These are phyloP conservation scores for Diaporthe australafricana DNA, from an alignment of 2,329 filamentous ascomycete species.

Conservation along the genomic window DNA sequence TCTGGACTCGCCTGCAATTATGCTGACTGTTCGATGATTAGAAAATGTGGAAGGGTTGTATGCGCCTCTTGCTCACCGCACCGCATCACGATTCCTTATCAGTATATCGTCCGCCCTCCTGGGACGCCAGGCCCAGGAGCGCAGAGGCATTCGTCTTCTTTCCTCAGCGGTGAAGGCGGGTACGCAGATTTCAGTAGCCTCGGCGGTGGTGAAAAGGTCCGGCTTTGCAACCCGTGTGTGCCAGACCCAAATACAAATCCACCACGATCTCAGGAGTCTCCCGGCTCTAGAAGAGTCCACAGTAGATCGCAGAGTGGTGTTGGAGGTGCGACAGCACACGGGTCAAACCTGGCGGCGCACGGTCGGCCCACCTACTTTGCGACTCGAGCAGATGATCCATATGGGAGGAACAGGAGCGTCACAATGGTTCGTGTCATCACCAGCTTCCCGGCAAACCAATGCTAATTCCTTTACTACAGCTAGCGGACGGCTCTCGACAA, in stretches of 20 bases:
- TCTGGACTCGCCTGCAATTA: slow-evolving; percentile 4
- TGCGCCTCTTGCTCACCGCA: slow-evolving; percentile 92
- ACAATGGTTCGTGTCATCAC: slow-evolving; percentile 59
- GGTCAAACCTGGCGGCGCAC: slow-evolving; percentile 38
- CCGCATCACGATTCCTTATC: slow-evolving; percentile 91
- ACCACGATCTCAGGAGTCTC: slow-evolving; percentile 50
- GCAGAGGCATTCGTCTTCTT: slow-evolving; percentile 52
- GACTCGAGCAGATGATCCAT: slow-evolving; percentile 48
- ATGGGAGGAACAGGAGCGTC: slow-evolving; percentile 58
- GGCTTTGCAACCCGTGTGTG: slow-evolving; percentile 72
- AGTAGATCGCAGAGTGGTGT: slow-evolving; percentile 58
- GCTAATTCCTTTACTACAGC: slow-evolving; percentile 1
- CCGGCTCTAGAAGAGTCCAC: slow-evolving; percentile 49
- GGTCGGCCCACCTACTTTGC: slow-evolving; percentile 52
- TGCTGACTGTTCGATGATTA: slow-evolving; percentile 45
- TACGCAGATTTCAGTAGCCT: slow-evolving; percentile 58
- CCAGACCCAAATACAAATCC: slow-evolving; percentile 71
- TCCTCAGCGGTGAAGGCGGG: slow-evolving; percentile 54
- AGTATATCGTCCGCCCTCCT: slow-evolving; percentile 89
- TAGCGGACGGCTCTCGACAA: slow-evolving; percentile 29
- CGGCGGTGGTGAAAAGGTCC: slow-evolving; percentile 67
- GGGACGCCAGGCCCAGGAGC: slow-evolving; percentile 48
- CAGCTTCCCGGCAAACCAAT: not conserved
- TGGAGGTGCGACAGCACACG: slow-evolving; percentile 33
- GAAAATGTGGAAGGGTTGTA: slow-evolving; percentile 93